A percentile compares a stretch with the other conserved stretches of the same genome.
Conservation (phyloP, 768 basidiomycete species). For the Cubamyces lactineus region DNA sequence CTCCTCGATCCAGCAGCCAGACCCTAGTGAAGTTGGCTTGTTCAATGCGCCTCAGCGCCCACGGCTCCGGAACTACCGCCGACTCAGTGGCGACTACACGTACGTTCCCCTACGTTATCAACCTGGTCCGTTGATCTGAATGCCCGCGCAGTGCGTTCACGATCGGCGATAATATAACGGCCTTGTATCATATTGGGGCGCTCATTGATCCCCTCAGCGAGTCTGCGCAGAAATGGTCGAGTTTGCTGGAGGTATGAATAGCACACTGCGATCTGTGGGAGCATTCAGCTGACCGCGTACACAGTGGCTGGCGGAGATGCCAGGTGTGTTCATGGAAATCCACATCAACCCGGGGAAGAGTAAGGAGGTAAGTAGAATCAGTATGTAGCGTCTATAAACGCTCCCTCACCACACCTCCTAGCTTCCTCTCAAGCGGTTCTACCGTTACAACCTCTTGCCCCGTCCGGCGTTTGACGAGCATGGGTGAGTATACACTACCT, state of each 20-base stretch:
- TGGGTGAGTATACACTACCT: conserved; percentile 53
- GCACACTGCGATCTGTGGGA: not conserved
- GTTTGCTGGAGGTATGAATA: conserved; percentile 65
- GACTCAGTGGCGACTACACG: conserved; percentile 67
- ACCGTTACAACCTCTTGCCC: conserved; percentile 72
- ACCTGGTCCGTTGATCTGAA: conserved; percentile 14
- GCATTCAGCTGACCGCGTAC: too few relatives aligned
- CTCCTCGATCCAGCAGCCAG: conserved; percentile 68
- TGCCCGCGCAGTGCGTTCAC: conserved; percentile 57
- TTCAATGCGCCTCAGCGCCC: conserved; percentile 68
- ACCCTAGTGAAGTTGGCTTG: conserved; percentile 71
- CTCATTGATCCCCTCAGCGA: conserved; percentile 88
- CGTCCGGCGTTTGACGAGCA: conserved; percentile 62
- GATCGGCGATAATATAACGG: conserved; percentile 67
- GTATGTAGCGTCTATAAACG: not conserved
- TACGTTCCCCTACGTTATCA: conserved; percentile 40
- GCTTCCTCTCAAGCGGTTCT: conserved; percentile 93
- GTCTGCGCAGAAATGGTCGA: conserved; percentile 83
- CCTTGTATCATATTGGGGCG: conserved; percentile 70
- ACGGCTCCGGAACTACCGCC: conserved; percentile 60
- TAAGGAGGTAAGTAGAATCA: conserved; percentile 56
- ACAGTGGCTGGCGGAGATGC: conserved; percentile 68
- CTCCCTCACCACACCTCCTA: conserved; percentile 34
- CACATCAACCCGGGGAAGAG: conserved; percentile 74
- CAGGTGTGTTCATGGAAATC: conserved; percentile 71